Evolutionary conservation across 345 rosid species (phyloP).

Genomic region (Moricandia arvensis): DNA sequence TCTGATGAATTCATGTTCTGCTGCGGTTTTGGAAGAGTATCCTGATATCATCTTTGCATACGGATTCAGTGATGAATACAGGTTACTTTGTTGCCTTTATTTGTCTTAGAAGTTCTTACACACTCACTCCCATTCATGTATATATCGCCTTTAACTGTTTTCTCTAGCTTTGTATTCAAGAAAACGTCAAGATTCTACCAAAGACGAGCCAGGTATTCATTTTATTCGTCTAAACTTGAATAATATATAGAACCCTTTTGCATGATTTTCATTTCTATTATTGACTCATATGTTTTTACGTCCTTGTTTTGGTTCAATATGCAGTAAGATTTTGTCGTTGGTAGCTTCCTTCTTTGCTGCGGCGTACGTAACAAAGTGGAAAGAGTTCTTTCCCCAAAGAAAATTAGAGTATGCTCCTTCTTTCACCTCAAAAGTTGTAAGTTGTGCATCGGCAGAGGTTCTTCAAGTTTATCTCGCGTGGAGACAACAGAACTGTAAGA

Average conservation of each 20-base stretch:
- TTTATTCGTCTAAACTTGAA: background rate
- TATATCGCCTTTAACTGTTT: background rate
- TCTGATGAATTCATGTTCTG: constrained; percentile 75
- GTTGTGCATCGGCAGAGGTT: background rate
- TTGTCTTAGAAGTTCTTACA: background rate
- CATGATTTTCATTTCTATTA: background rate
- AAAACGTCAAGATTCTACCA: constrained; percentile 78
- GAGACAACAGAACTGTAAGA: constrained; percentile 88
- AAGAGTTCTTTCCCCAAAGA: background rate
- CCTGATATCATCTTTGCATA: constrained; percentile 79
- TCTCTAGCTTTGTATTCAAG: constrained; percentile 75
- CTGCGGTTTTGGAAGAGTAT: constrained; percentile 60
- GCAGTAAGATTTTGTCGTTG: constrained; percentile 83
- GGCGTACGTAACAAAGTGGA: constrained; percentile 65
- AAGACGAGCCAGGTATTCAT: constrained; percentile 67
- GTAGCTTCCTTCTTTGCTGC: constrained; percentile 74
- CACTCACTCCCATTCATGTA: background rate
- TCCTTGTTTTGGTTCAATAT: constrained; percentile 25
- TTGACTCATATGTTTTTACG: constrained; percentile 11
- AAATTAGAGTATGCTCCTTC: background rate
- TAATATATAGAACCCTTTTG: background rate
- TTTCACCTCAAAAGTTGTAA: background rate
- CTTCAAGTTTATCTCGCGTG: constrained; percentile 33
- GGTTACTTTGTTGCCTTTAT: constrained; percentile 40
- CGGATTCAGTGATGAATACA: constrained; percentile 74